Conservation (phyloP, 768 basidiomycete genomes). For the Thelephora ganbajun region DNA sequence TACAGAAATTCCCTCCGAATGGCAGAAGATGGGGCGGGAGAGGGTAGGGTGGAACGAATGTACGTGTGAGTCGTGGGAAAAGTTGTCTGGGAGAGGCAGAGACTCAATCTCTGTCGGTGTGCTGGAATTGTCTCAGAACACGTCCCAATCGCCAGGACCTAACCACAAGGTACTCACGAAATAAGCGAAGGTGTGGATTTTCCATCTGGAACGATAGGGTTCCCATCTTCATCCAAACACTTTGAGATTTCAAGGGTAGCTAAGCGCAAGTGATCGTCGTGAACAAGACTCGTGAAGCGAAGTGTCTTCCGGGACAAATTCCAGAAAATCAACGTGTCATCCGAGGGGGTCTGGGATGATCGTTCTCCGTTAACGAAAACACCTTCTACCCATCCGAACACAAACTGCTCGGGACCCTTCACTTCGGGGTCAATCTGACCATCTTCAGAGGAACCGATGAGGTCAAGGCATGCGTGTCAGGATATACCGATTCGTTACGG, state of each 20-base stretch:
- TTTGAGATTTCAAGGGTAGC: conserved; percentile 6
- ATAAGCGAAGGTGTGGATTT: background rate
- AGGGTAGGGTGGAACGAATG: too few species aligned
- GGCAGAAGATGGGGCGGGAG: too few species aligned
- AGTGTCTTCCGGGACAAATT: conserved; percentile 8
- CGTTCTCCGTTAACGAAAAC: background rate
- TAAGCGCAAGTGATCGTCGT: conserved; percentile 6
- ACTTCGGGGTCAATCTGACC: conserved; percentile 3
- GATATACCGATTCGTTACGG: conserved; percentile 1
- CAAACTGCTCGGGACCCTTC: background rate
- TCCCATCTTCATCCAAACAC: too few species aligned
- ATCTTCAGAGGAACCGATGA: conserved; percentile 4
- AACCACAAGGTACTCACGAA: background rate
- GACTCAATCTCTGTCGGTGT: too few species aligned
- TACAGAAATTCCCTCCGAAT: too few species aligned
- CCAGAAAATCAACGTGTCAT: conserved; percentile 1
- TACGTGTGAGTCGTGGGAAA: too few species aligned
- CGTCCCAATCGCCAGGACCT: too few species aligned
- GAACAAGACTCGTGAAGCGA: conserved; percentile 3
- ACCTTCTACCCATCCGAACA: conserved; percentile 7
- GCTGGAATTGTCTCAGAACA: too few species aligned
- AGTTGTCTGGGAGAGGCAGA: too few species aligned
- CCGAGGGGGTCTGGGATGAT: background rate
- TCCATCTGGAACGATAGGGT: conserved; percentile 1
- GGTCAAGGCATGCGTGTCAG: conserved; percentile 1